phyloP scores from a whole-genome alignment of 192 early-diverging fungal species.

The Coemansia sp. region DNA sequence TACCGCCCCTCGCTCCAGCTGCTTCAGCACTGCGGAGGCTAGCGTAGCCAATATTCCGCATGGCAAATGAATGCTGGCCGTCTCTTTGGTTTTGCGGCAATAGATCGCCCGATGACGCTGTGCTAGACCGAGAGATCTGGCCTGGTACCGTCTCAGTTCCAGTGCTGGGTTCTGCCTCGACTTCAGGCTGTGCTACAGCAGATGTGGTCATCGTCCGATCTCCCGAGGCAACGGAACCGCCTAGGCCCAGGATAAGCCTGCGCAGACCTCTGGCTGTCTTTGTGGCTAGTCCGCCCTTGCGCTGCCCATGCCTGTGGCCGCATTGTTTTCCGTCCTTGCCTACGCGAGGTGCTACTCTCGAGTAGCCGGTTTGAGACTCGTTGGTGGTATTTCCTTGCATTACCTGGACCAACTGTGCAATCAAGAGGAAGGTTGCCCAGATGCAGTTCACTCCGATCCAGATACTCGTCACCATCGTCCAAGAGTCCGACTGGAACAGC shows the following conservation, averaged over 20 bases:
- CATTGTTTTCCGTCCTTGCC: conserved; percentile 16
- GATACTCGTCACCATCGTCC: conserved; percentile 66
- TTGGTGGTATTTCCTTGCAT: conserved; percentile 84
- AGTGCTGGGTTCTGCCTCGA: conserved; percentile 41
- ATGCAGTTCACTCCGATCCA: conserved; percentile 80
- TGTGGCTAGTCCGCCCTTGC: conserved; percentile 10
- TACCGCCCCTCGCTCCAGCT: conserved; percentile 22
- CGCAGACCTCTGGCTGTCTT: conserved; percentile 28
- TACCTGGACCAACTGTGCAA: conserved; percentile 80
- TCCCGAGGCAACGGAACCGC: conserved; percentile 34
- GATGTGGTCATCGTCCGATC: conserved; percentile 24
- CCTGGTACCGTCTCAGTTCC: conserved; percentile 47
- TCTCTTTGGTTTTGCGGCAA: conserved; percentile 27
- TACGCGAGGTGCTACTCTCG: conserved; percentile 27
- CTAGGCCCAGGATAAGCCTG: conserved; percentile 31
- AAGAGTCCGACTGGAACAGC: conserved; percentile 76
- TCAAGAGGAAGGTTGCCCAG: conserved; percentile 83
- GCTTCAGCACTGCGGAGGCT: conserved; percentile 20
- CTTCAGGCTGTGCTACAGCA: background rate
- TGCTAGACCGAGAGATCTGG: conserved; percentile 31
- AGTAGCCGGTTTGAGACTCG: conserved; percentile 81
- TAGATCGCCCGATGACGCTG: conserved; percentile 31
- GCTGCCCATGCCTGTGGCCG: conserved; percentile 25
- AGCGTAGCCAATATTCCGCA: conserved; percentile 30
- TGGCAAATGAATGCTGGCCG: conserved; percentile 34